Conservation (phyloP, 1,284 basidiomycete species). For the Heterobasidion occidentale region DNA sequence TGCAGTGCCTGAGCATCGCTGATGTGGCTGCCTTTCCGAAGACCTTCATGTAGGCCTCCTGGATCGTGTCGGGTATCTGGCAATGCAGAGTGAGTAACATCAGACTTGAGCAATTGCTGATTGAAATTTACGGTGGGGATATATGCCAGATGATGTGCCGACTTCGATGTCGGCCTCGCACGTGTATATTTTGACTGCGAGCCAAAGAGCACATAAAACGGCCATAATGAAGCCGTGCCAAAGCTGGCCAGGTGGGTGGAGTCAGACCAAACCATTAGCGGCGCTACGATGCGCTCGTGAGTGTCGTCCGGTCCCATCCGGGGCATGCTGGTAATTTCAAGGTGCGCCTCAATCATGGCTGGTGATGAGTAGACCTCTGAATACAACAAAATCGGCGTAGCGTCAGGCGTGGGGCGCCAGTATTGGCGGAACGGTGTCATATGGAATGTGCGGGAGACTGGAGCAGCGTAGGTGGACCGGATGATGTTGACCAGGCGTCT, state of each 20-base stretch:
- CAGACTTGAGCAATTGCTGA: not conserved
- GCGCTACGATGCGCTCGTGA: not conserved
- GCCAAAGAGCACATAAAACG: not conserved
- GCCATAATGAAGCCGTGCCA: not conserved
- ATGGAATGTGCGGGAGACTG: not conserved
- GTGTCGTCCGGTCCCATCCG: not conserved
- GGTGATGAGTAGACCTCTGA: not conserved
- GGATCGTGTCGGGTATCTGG: not conserved
- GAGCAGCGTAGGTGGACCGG: not conserved
- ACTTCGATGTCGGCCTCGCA: not conserved
- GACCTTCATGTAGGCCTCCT: not conserved
- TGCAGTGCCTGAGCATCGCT: not conserved
- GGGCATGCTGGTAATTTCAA: not conserved
- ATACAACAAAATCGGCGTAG: not conserved
- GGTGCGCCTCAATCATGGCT: not conserved
- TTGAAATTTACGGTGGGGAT: not conserved
- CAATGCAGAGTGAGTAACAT: not conserved
- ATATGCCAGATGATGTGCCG: constrained; percentile 1
- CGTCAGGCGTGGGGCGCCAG: not conserved
- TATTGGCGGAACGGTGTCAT: not conserved
- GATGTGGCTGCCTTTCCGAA: not conserved
- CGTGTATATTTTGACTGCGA: not conserved
- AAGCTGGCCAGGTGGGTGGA: not conserved
- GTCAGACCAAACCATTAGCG: not conserved
- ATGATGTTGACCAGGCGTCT: not conserved